A percentile compares a stretch with the other conserved stretches of the same genome.
Conservation (phyloP, 2,329 filamentous ascomycete species). For the Colletotrichum camelliae region DNA sequence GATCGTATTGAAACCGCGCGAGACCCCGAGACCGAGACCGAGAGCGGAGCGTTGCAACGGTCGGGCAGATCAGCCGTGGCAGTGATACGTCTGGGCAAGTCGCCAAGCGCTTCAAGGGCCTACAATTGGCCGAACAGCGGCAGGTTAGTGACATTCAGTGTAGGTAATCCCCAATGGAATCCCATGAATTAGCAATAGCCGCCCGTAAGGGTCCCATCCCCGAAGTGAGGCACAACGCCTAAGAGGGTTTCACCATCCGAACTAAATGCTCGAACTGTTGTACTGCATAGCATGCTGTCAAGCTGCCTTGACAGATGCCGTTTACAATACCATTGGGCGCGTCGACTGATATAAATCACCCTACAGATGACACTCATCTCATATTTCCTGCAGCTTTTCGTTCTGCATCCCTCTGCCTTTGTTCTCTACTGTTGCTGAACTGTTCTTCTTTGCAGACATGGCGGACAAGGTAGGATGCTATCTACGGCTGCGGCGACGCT, state of each 20-base stretch:
- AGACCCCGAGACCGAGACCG: slow-evolving; percentile 1
- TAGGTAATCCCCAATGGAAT: neutral
- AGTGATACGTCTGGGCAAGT: neutral
- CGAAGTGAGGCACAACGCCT: neutral
- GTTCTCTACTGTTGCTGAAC: neutral
- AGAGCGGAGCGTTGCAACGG: neutral
- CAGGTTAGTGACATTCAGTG: neutral
- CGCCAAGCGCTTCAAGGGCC: neutral
- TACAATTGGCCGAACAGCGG: neutral
- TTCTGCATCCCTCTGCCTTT: neutral
- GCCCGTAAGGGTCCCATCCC: neutral
- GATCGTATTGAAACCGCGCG: neutral
- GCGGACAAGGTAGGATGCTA: neutral
- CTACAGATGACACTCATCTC: neutral
- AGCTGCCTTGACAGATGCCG: neutral
- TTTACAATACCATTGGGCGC: neutral
- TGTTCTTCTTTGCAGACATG: neutral
- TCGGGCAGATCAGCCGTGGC: neutral
- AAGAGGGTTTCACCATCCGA: neutral
- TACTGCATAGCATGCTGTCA: neutral
- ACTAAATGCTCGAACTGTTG: neutral
- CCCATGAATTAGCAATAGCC: neutral
- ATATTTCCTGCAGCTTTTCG: neutral
- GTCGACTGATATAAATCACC: neutral
- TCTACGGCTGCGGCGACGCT: neutral